Base-by-base conservation (phyloP, 208 protist species). In the Leishmania major region DNA sequence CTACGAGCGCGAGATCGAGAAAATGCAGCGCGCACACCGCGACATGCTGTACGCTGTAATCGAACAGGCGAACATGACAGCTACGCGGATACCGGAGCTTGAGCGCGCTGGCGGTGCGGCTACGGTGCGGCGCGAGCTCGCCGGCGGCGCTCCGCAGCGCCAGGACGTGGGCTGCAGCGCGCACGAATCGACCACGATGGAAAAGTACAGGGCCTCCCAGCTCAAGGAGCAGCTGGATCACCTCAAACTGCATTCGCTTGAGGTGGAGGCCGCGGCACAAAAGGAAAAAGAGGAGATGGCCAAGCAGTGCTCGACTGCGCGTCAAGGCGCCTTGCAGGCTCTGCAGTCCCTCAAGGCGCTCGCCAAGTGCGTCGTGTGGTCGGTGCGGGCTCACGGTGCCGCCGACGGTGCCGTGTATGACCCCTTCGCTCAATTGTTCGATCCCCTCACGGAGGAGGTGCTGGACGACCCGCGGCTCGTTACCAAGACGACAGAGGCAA, bases 1-100 rank as follows among this genome's bases (percentile, higher is more conserved):
- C n/a, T 93, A 90, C 73, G 88, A 95, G 74, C 69, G 81, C 64
- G 76, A 89, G 66, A 82, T 93, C 75, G 83, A 88, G n/a, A 86
- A 90, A 74, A 75, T 89, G 81, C 86, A 92, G 77, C 82, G 81
- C 43, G 78, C 80, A 2, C 90, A 93, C n/a, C 92, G 88, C n/a
- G 90, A 92, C 19, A 57, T 91, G 22, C 88, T 95, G 15, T 91
- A 88, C 79, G 66, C 77, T 1, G 71, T 95, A 22, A 77, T 95
- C 3, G 80, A 82, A n/a, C 78, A 87, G 45, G 83, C 79, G 35
- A 89, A 94, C 77, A 73, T 73, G n/a, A 77, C 82, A 17, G 75
- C 86, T 1, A 79, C 49, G 31, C 53, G 55, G 15, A 76, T 91
- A n/a, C 73, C 79, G 3, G 80, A 91, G 49, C 8, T 78, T 40